Base-by-base conservation (phyloP, 495 filamentous ascomycete species). In the Friedmanniomyces endolithicus region DNA sequence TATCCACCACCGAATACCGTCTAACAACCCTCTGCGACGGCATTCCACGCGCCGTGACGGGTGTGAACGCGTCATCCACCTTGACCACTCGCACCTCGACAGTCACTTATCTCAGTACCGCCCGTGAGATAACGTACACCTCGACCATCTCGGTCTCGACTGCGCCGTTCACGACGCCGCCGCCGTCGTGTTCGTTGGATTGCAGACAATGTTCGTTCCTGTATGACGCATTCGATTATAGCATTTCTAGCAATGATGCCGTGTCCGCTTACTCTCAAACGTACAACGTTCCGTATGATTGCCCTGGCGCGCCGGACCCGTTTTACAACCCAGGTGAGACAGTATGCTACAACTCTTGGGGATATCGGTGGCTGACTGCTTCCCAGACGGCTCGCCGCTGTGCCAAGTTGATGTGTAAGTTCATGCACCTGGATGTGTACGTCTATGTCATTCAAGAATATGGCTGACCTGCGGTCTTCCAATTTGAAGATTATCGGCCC, bases 11-110 rank as follows among this genome's bases (percentile, higher is more conserved):
- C 11, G 6, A 3, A 3, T 48, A 48, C 45, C 20, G 25, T 9
- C 22, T 48, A 16, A 48, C 45, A 8, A 55, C 52, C 3, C 27
- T 55, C 14, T 55, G 52, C 31, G 52, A 55, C 29, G 52, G 52
- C 3, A 33, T 48, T 7, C 52, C 52, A n/a, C 52, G 52, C 2
- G 52, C 43, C 7, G 45, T 55, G 12, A 43, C 33, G 6, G 17
- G 41, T 3, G 6, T 31, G 6, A 31, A 48, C 23, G 45, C 45
- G 4, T 25, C 22, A 6, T 16, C 17, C 20, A 25, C 20, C 22
- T 12, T 25, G 14, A 22, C 3, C 11, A 48, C 17, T 6, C 23
- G 6, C 14, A 48, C 45, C 11, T 4, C 22, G 3, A 20, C 45
- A 9, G 3, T 22, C 11, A 25, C 17, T 16, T 25, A 22, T 20